A percentile compares a stretch with the other conserved stretches of the same genome.
Evolutionary conservation across 2,329 filamentous ascomycete genomes (phyloP).

Genomic region (Scleromitrula shiraiana): DNA sequence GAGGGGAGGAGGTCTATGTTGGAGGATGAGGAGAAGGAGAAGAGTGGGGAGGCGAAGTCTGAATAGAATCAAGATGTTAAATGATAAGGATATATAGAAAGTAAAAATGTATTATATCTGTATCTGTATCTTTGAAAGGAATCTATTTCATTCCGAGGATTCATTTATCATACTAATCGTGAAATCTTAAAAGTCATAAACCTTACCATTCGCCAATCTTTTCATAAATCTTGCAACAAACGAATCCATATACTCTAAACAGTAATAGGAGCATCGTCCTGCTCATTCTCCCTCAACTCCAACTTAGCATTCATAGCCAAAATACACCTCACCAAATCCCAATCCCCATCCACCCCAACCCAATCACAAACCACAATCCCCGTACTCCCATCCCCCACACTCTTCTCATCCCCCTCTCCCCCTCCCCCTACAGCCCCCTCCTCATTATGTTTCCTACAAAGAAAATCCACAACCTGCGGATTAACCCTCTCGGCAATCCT

Average conservation of each 20-base stretch:
- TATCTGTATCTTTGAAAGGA: conserved; percentile 12
- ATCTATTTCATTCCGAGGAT: too few species aligned
- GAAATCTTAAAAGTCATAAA: conserved; percentile 13
- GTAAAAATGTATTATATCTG: conserved; percentile 24
- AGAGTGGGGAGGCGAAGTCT: conserved; percentile 14
- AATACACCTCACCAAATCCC: conserved; percentile 81
- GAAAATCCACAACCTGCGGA: conserved; percentile 59
- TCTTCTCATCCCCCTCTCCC: conserved; percentile 69
- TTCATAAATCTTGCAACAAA: too few species aligned
- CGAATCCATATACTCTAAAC: too few species aligned
- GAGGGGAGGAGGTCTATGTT: conserved; percentile 75
- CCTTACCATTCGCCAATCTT: too few species aligned
- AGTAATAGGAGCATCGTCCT: neutral
- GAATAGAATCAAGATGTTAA: too few species aligned
- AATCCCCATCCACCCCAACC: conserved; percentile 80
- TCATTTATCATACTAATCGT: conserved; percentile 10
- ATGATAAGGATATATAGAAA: conserved; percentile 7
- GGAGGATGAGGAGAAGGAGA: conserved; percentile 55
- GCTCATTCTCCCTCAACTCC: conserved; percentile 33
- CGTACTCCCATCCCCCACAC: conserved; percentile 63
- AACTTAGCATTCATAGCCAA: conserved; percentile 81
- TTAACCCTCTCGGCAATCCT: conserved; percentile 83
- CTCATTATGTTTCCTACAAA: conserved; percentile 48
- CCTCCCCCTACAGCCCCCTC: conserved; percentile 52
- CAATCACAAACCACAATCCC: conserved; percentile 90